Base-by-base conservation (phyloP, 331 rosid species). In the Quercus lobata region DNA sequence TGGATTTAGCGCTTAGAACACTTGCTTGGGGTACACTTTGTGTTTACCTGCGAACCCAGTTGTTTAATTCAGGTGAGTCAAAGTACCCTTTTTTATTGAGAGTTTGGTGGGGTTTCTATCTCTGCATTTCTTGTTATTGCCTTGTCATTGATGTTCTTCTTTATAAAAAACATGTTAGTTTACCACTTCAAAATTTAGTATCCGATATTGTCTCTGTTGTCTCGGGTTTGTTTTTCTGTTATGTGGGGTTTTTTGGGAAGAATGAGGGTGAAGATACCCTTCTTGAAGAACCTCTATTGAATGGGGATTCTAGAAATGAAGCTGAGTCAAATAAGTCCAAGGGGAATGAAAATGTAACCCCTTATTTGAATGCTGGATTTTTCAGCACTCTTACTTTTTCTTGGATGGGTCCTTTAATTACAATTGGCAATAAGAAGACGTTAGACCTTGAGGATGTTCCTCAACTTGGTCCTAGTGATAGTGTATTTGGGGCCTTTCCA, bases 361-460 rank as follows among this genome's bases (percentile, higher is more conserved):
- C 84, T 29, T 84, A 70, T 77, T 82, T 85, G 18, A 86, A 58
- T 74, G 88, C 92, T 61, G 90, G 92, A 55, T 73, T 86, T 74
- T 78, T 86, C 69, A 84, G 92, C 56, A 35, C 3, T 84, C 88
- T 88, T 69, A 79, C 87, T 55, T 84, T 88, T 76, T 71, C 87
- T 55, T 88, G 92, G 92, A 84, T 86, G 78, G 83, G 85, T 77
- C 81, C 87, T 66, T 78, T 88, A 22, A 82, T 88, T 69, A 73
- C 85, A 2, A 6, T 17, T 58, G 92, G 92, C 32, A 74, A 84
- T 16, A 88, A 80, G 78, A 88, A 84, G 90, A 71, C 88, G 25
- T 78, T 88, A 54, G 88, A 88, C 83, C 85, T 88, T 75, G 90
- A 84, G 74, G 92, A 88, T 78, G 86, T 88, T 82, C 92, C 92